These are phyloP conservation scores for Exsudoporus floridanus DNA, from an alignment of 1,284 basidiomycete species.

Conservation along the genomic window DNA sequence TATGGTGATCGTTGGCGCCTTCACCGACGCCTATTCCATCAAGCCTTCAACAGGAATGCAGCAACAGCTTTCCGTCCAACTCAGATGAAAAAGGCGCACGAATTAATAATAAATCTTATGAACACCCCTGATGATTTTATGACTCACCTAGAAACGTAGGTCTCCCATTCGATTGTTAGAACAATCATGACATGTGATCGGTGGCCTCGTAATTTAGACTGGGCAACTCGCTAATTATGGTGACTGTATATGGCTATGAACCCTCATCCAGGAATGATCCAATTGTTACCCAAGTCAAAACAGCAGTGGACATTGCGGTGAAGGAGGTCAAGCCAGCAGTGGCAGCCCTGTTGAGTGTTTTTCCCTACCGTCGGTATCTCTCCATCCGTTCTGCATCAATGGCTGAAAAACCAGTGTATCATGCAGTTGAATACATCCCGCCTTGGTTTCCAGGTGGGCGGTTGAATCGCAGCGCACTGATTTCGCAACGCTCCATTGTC, in stretches of 20 bases:
- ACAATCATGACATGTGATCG: neutral
- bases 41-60: conserved; percentile 11
- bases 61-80: conserved; percentile 6
- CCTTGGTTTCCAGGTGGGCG: conserved; percentile 12
- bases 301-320: conserved; percentile 7
- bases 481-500: neutral
- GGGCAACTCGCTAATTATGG: conserved; percentile 15
- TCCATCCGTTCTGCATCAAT: no score
- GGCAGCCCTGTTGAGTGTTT: conserved; percentile 4
- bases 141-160: conserved; percentile 11
- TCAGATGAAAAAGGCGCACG: conserved; percentile 8
- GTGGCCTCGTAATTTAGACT: neutral
- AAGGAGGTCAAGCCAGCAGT: conserved; percentile 9
- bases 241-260: conserved; percentile 13
- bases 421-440: neutral
- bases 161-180: neutral
- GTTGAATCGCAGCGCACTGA: neutral
- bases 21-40: conserved; percentile 15
- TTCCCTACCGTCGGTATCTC: conserved; percentile 1
- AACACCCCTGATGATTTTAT: conserved; percentile 1
- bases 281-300: conserved; percentile 7
- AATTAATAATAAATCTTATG: conserved; percentile 11
- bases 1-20: conserved; percentile 10
- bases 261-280: conserved; percentile 8
- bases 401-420: neutral